Conservation (phyloP, 2,329 filamentous ascomycete genomes). For the Daldinia sp. region DNA sequence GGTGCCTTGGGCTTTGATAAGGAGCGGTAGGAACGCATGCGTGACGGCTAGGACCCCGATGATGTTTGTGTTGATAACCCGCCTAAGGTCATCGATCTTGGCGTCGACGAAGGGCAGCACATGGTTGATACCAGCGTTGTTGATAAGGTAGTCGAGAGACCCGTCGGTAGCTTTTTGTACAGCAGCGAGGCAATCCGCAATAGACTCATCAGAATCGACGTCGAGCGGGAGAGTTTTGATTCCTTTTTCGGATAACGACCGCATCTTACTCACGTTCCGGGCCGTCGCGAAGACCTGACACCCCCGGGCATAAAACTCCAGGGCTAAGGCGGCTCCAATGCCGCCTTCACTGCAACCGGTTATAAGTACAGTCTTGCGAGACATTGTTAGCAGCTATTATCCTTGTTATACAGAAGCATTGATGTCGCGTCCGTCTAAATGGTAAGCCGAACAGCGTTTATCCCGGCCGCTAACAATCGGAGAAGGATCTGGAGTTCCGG, state of each 20-base stretch:
- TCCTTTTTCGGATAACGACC: conserved; percentile 43
- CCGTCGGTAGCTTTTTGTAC: conserved; percentile 36
- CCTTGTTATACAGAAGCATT: background rate
- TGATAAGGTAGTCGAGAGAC: conserved; percentile 47
- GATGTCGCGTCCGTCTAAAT: background rate
- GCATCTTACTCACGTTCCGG: conserved; percentile 47
- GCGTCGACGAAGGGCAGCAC: conserved; percentile 46
- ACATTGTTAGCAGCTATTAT: conserved; percentile 33
- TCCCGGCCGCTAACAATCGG: background rate
- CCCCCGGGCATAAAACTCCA: conserved; percentile 50
- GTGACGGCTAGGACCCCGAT: conserved; percentile 51
- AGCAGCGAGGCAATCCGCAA: conserved; percentile 36
- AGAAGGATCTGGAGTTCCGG: background rate
- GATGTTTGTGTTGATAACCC: conserved; percentile 49
- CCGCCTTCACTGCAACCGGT: conserved; percentile 53
- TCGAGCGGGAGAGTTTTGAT: conserved; percentile 49
- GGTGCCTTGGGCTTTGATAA: conserved; percentile 44
- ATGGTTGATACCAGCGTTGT: conserved; percentile 47
- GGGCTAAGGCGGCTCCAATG: conserved; percentile 50
- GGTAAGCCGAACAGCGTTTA: background rate
- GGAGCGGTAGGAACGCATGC: conserved; percentile 51
- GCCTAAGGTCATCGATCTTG: conserved; percentile 34
- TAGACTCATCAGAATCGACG: conserved; percentile 48
- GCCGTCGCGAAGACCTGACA: conserved; percentile 51
- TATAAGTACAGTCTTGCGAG: conserved; percentile 48